Evolutionary conservation across 106 monocot genomes (phyloP), one percentile per base, ranked within the genome.

Genomic region (Acorus gramineus): DNA sequence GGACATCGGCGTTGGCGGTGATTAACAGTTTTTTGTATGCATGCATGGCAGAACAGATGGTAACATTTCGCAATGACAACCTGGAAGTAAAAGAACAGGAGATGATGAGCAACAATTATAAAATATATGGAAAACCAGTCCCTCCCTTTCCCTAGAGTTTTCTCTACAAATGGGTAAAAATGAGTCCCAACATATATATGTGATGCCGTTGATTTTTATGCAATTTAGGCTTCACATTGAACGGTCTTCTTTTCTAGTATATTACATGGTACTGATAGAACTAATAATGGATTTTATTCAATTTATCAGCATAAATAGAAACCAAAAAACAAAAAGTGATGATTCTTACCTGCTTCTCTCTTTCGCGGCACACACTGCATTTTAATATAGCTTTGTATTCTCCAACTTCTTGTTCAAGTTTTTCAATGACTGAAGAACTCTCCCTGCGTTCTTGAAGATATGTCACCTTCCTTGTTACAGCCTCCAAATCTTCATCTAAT

Each of bases 51-150:
- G 73, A 98, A 87, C 13, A 98, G 66, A 73, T 98, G 96, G 68
- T 88, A 91, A 73, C 96, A 98, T 69, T 91, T 98, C 3, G 87
- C 78, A 72, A 98, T 91, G n/a, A 98, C 96, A 57, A 88, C 96
- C 96, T 98, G 77, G 43, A 62, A 28, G 28, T 28, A 28, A 55
- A 66, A 54, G 65, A 64, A 64, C 10, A 62, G n/a, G 10, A 47
- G 71, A 45, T n/a, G 44, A 66, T 43, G 2, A 61, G 46, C 52
- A 44, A 55, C 11, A 56, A n/a, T 11, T 3, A 7, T 3, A 49
- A 14, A 14, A 51, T 50, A n/a, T 50, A 47, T 3, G 3, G 4
- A 28, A 42, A 56, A 52, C 28, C 1, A 28, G 28, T 28, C 28
- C 28, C 28, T 28, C 28, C 28, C 28, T 28, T 28, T 28, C 28